These are phyloP conservation scores for Cornus kousa DNA, from an alignment of 148 eudicot genomes.

Conservation along the genomic window DNA sequence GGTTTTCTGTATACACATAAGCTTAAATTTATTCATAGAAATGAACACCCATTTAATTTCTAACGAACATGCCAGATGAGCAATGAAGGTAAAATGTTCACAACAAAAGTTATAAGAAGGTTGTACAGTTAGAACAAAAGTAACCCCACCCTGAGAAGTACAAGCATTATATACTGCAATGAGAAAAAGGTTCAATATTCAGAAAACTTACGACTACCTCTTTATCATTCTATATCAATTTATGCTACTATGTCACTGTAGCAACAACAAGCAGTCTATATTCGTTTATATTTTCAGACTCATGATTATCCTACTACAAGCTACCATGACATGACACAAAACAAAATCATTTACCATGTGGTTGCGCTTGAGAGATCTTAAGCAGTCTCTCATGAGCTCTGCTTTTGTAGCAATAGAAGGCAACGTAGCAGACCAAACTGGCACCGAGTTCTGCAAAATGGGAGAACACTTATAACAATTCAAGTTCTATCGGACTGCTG, in stretches of 20 bases:
- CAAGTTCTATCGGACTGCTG: not conserved
- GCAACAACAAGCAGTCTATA: no score
- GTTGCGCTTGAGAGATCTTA: constrained; percentile 66
- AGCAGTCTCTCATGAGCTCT: constrained; percentile 60
- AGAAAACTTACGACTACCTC: not conserved
- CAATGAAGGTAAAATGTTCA: not conserved
- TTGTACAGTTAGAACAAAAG: not conserved
- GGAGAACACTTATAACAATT: not conserved
- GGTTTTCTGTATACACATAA: not conserved
- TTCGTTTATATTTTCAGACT: no score
- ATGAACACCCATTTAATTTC: not conserved
- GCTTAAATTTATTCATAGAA: constrained; percentile 1
- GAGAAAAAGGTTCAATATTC: not conserved
- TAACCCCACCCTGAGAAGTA: not conserved
- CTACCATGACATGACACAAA: constrained; percentile 3
- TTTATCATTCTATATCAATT: no score
- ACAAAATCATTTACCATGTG: no score
- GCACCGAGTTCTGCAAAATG: constrained; percentile 23
- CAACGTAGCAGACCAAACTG: constrained; percentile 13
- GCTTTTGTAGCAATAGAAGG: constrained; percentile 26
- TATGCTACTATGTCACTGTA: not conserved
- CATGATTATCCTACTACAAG: no score
- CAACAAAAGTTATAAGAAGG: not conserved
- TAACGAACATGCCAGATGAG: not conserved
- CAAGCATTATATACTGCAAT: not conserved